Evolutionary conservation across 257 asterid species (phyloP).

Genomic region (Anisodus tanguticus): DNA sequence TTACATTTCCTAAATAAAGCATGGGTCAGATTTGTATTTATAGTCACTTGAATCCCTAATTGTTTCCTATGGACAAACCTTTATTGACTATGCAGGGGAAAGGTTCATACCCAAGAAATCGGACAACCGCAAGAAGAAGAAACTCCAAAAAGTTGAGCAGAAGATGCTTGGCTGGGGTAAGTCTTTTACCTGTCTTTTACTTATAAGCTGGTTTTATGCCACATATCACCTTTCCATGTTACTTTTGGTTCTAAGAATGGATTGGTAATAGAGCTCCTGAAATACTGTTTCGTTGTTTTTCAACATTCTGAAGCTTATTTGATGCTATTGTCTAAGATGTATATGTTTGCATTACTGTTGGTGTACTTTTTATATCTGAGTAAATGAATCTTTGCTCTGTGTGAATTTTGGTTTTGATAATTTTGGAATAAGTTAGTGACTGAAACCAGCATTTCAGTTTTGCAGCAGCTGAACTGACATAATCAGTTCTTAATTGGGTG

Average conservation of each 20-base stretch:
- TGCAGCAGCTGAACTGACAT: neutral
- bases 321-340: neutral
- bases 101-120: constrained; percentile 76
- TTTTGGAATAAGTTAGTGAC: constrained; percentile 20
- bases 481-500: neutral
- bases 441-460: constrained; percentile 19
- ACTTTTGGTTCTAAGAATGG: neutral
- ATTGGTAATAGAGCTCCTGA: neutral
- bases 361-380: neutral
- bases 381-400: neutral
- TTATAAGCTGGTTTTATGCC: neutral
- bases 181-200: constrained; percentile 32
- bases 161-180: constrained; percentile 99
- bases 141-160: constrained; percentile 81
- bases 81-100: constrained; percentile 59
- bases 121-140: constrained; percentile 89
- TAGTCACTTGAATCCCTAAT: neutral
- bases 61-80: constrained; percentile 27
- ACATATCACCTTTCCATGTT: neutral
- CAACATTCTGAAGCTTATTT: neutral
- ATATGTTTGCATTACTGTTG: neutral
- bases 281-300: constrained; percentile 6
- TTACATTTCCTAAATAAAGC: neutral
- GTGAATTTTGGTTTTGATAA: neutral
- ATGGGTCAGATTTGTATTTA: constrained; percentile 13